Conservation (phyloP, 139 green algal species). For the Chlorella sp. region DNA sequence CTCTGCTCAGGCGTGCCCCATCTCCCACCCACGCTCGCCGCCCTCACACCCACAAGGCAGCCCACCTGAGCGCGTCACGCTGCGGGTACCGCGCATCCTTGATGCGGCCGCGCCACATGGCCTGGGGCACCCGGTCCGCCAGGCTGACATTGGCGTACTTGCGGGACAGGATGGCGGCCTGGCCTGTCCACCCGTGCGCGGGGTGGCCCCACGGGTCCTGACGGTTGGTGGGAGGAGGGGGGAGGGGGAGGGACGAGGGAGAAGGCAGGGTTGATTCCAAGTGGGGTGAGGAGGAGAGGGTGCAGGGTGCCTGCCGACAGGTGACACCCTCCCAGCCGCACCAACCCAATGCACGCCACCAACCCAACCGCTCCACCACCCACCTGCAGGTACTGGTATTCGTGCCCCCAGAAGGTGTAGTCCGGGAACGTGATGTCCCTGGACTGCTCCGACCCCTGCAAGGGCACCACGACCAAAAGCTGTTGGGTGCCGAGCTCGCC, state of each 20-base stretch:
- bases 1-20: background rate
- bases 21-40: background rate
- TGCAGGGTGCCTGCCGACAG: too few species aligned
- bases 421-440: slow-evolving; percentile 52
- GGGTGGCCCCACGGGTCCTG: slow-evolving; percentile 25
- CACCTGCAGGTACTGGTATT: slow-evolving; percentile 39
- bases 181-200: slow-evolving; percentile 21
- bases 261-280: background rate
- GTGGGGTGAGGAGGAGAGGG: background rate
- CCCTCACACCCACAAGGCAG: background rate
- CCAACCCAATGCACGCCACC: too few species aligned
- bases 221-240: background rate
- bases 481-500: too few species aligned
- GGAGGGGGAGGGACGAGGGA: background rate
- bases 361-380: too few species aligned
- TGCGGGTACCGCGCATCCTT: slow-evolving; percentile 25
- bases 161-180: slow-evolving; percentile 12
- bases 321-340: too few species aligned
- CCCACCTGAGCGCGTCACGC: slow-evolving; percentile 24
- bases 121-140: slow-evolving; percentile 33
- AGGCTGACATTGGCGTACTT: slow-evolving; percentile 36
- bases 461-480: too few species aligned
- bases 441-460: slow-evolving; percentile 1
- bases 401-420: slow-evolving; percentile 52
- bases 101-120: slow-evolving; percentile 31